These are phyloP conservation scores for Lachnellula suecica DNA, from an alignment of 2,329 filamentous ascomycete genomes.

Conservation along the genomic window DNA sequence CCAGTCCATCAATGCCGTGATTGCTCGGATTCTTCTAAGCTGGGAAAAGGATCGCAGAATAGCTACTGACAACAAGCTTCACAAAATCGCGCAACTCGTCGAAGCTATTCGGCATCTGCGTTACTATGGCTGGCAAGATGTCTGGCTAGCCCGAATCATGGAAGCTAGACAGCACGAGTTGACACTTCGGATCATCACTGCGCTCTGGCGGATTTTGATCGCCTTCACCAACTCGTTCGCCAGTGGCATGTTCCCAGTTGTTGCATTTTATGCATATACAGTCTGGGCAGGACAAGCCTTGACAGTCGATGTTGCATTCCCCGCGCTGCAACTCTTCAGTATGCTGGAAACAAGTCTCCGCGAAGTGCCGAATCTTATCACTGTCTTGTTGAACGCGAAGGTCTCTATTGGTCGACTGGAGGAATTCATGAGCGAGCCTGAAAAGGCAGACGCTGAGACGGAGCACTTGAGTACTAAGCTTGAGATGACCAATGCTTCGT, in stretches of 20 bases:
- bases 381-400: constrained; percentile 76
- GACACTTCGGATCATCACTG: constrained; percentile 61
- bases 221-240: constrained; percentile 69
- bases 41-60: constrained; percentile 70
- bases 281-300: constrained; percentile 65
- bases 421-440: constrained; percentile 81
- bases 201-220: constrained; percentile 62
- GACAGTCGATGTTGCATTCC: constrained; percentile 81
- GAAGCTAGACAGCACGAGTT: constrained; percentile 67
- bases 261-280: constrained; percentile 81
- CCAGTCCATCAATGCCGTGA: constrained; percentile 66
- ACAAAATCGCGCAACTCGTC: constrained; percentile 82
- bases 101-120: constrained; percentile 46
- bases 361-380: constrained; percentile 74
- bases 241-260: constrained; percentile 74
- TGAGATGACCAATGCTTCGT: constrained; percentile 63
- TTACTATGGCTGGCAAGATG: constrained; percentile 70
- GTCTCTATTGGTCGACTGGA: constrained; percentile 82
- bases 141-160: constrained; percentile 71
- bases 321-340: constrained; percentile 76
- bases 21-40: constrained; percentile 64
- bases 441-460: constrained; percentile 59
- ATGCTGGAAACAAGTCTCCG: constrained; percentile 73
- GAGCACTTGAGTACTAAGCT: constrained; percentile 31
- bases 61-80: constrained; percentile 75